These are phyloP conservation scores for Fagus sylvatica DNA, from an alignment of 306 rosid genomes.

Conservation along the genomic window DNA sequence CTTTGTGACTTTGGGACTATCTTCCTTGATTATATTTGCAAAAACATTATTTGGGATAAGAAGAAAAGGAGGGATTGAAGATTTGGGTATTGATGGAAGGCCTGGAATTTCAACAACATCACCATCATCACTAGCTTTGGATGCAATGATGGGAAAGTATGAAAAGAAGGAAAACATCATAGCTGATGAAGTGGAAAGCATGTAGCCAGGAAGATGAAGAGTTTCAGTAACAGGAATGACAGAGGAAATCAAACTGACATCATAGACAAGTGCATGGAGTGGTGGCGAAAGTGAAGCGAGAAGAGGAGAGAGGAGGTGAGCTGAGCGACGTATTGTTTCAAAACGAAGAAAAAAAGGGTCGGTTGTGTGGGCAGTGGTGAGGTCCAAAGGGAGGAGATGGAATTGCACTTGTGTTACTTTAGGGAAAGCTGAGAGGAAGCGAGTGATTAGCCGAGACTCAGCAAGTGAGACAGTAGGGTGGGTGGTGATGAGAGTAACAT, in stretches of 20 bases:
- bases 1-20: conserved; percentile 29
- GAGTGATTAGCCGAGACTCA: conserved; percentile 43
- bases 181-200: conserved; percentile 45
- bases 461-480: conserved; percentile 46
- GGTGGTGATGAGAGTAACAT: conserved; percentile 47
- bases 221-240: conserved; percentile 15
- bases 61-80: conserved; percentile 49
- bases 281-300: conserved; percentile 50
- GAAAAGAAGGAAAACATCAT: conserved; percentile 44
- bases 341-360: conserved; percentile 50
- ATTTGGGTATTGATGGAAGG: conserved; percentile 32
- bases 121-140: neutral
- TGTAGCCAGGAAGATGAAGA: conserved; percentile 39
- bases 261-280: conserved; percentile 48
- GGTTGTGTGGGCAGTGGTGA: conserved; percentile 5
- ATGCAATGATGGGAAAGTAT: conserved; percentile 18
- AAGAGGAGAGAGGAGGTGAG: conserved; percentile 45
- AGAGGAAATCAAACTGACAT: conserved; percentile 40
- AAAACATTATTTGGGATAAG: conserved; percentile 11
- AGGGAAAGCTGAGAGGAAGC: conserved; percentile 46
- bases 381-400: conserved; percentile 25
- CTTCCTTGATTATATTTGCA: conserved; percentile 16
- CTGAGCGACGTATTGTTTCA: conserved; percentile 41
- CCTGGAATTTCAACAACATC: conserved; percentile 37
- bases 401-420: conserved; percentile 22